Conservation (phyloP, 495 filamentous ascomycete species). For the Haplographium delicatum region DNA sequence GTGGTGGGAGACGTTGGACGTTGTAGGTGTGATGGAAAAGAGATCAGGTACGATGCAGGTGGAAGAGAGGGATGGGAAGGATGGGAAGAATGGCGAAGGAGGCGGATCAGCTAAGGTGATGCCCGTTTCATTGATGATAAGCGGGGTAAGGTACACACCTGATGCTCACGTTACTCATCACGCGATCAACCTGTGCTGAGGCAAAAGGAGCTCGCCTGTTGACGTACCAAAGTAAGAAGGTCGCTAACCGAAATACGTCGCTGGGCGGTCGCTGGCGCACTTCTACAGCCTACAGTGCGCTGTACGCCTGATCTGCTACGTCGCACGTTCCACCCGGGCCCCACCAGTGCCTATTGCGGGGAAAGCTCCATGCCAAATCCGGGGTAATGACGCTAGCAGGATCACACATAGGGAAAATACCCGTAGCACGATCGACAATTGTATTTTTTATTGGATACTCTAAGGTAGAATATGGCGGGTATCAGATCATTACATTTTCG, state of each 20-base stretch:
- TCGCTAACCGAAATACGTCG: too few relatives aligned
- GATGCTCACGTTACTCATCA: constrained; percentile 3
- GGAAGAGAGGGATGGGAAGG: constrained; percentile 1
- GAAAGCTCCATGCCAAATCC: neutral
- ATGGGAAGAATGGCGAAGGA: neutral
- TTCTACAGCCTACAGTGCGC: too few relatives aligned
- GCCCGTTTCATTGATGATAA: constrained; percentile 6
- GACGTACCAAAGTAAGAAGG: too few relatives aligned
- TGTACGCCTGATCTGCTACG: too few relatives aligned
- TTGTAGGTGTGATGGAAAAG: constrained; percentile 6
- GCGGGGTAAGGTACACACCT: constrained; percentile 11
- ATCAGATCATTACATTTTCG: too few relatives aligned
- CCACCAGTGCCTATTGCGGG: too few relatives aligned
- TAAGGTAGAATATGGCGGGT: too few relatives aligned
- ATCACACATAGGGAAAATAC: too few relatives aligned
- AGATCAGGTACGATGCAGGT: constrained; percentile 27
- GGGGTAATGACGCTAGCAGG: neutral
- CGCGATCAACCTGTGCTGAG: neutral
- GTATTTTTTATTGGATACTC: too few relatives aligned
- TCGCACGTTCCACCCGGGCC: neutral
- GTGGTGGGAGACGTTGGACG: neutral
- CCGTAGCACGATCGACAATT: too few relatives aligned
- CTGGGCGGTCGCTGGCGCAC: too few relatives aligned
- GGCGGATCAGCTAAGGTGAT: neutral
- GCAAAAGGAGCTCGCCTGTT: neutral